Evolutionary conservation across 176 grass and related monocot genomes (phyloP).

Genomic region (Carex pumila): DNA sequence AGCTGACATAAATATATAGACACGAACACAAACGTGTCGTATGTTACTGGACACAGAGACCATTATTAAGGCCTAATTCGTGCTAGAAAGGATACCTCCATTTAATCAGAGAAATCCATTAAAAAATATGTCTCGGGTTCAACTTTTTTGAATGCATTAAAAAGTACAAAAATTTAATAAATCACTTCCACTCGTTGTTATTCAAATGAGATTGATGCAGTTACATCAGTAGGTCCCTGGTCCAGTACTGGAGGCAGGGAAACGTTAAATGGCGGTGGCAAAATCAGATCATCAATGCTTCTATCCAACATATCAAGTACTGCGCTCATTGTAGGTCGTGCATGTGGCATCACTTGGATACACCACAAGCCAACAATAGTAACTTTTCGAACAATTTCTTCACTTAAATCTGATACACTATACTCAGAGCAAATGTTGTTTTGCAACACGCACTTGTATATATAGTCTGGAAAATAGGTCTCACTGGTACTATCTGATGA

Average conservation of each 20-base stretch:
- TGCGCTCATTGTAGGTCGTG: constrained; percentile 34
- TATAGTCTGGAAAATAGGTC: constrained; percentile 29
- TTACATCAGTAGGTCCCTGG: not conserved
- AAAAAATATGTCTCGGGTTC: too few species aligned
- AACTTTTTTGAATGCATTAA: too few species aligned
- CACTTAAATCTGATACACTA: not conserved
- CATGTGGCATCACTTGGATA: constrained; percentile 31
- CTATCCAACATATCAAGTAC: constrained; percentile 45
- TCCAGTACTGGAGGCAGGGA: not conserved
- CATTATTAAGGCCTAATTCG: too few species aligned
- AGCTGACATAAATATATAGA: too few species aligned
- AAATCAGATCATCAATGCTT: constrained; percentile 9
- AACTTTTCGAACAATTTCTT: constrained; percentile 34
- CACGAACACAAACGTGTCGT: too few species aligned
- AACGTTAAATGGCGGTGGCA: constrained; percentile 29
- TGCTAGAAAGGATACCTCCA: too few species aligned
- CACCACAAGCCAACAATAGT: constrained; percentile 49
- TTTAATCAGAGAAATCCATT: too few species aligned
- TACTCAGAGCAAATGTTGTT: not conserved
- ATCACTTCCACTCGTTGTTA: not conserved
- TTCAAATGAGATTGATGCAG: not conserved
- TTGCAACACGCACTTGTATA: not conserved
- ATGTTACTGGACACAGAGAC: too few species aligned
- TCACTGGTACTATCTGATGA: constrained; percentile 1
- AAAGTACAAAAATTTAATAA: too few species aligned